Conservation (phyloP, 192 early-diverging fungal genomes). For the Cladochytrium replicatum region DNA sequence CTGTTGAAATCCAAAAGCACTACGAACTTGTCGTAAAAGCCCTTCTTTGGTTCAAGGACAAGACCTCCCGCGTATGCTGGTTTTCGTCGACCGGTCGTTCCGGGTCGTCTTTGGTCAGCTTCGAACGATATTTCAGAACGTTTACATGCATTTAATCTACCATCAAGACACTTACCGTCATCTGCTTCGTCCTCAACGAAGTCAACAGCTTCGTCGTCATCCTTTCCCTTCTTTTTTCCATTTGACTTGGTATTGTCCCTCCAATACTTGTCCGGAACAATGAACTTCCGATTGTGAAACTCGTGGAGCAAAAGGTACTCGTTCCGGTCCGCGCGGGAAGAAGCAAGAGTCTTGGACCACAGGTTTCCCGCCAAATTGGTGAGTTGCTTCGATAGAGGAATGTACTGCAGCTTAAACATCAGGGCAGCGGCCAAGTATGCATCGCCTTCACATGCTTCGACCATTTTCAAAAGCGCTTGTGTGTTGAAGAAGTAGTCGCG, state of each 20-base stretch:
- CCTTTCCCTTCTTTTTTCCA: slow-evolving; percentile 6
- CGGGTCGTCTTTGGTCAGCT: slow-evolving; percentile 7
- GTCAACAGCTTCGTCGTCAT: slow-evolving; percentile 18
- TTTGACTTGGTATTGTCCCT: slow-evolving; percentile 2
- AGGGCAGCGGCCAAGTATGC: slow-evolving; percentile 65
- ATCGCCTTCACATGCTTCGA: slow-evolving; percentile 77
- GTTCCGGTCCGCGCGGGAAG: slow-evolving; percentile 87
- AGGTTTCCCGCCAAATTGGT: slow-evolving; percentile 90
- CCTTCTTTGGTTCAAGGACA: slow-evolving; percentile 94
- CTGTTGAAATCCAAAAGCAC: slow-evolving; percentile 96
- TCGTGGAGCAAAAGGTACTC: slow-evolving; percentile 93
- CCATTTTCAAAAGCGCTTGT: slow-evolving; percentile 51
- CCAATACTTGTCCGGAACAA: slow-evolving; percentile 77
- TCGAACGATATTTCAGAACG: slow-evolving; percentile 12
- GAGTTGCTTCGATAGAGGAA: slow-evolving; percentile 86
- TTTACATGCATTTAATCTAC: slow-evolving; percentile 9
- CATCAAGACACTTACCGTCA: slow-evolving; percentile 13
- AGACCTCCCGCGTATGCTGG: slow-evolving; percentile 91
- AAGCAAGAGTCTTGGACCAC: slow-evolving; percentile 83
- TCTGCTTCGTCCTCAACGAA: slow-evolving; percentile 18
- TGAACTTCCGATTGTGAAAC: slow-evolving; percentile 83
- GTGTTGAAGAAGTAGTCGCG: slow-evolving; percentile 56
- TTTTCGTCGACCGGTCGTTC: slow-evolving; percentile 60
- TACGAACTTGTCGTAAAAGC: slow-evolving; percentile 93
- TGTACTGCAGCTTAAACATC: slow-evolving; percentile 80